Base-by-base conservation (phyloP, 1,139 yeast species). In the Pneumocystis carinii region DNA sequence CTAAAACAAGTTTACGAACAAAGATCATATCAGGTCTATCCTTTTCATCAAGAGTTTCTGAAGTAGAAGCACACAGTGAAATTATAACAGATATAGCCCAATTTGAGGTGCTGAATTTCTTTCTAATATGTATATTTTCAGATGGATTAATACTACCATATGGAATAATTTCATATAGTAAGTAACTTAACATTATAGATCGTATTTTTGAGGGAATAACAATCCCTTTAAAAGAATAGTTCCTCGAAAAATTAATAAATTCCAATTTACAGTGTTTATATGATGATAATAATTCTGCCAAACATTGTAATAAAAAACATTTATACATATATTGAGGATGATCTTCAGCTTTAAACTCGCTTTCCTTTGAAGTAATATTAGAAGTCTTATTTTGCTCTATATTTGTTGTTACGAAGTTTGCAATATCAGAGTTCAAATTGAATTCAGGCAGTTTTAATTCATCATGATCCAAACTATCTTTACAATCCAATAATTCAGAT, bases 231-330 rank as follows among this genome's bases (percentile, higher is more conserved):
- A 75, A 72, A 29, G 69, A 70, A 61, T 76, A 73, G 73, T 83
- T 83, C 71, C 84, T 85, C 2, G 92, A 83, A 69, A 81, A 90
- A 0, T 90, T 84, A 64, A 90, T 76, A 70, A 90, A 87, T 69
- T 89, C 96, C 63, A 87, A 78, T 71, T 90, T 90, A 65, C 92
- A 83, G 66, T 83, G 84, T 68, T 85, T 86, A 73, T 90, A 90
- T 1, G 96, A 86, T 1, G 85, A 83, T 24, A 90, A 73, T 17
- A 90, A 75, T 69, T 90, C 97, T 0, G 85, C 79, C 53, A 90
- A 73, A 0, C 83, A 75, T 69, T 85, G 88, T 57, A 90, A 74
- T 58, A 90, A 74, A 71, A 85, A 87, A 61, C 86, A 80, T 63
- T 83, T 83, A 70, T 86, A 84, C 0, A 84, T 78, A 71, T 85